Evolutionary conservation across 768 basidiomycete genomes (phyloP), one percentile per base, ranked within the genome.

Genomic region (Rhizopogon vinicolor): DNA sequence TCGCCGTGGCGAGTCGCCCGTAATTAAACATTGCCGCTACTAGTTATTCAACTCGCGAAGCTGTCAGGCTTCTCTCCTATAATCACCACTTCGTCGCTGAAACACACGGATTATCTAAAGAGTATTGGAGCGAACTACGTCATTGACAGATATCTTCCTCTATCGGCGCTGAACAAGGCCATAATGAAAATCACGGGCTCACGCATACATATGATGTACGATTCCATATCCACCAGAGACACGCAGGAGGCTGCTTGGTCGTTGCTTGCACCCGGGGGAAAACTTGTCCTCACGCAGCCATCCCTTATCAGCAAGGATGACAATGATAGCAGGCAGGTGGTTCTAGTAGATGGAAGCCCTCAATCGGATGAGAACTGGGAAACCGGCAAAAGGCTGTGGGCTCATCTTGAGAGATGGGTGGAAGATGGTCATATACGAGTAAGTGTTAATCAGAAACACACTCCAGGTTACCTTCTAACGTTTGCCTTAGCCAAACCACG

Each of bases 31-130:
- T 33, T 12, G 13, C 10, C 2, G 42, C 58, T 56, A 56, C 41
- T 55, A 76, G 75, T 58, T 16, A 67, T 77, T 41, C 76, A 75
- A 61, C 53, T 78, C 0, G 70, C 74, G 4, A 73, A 70, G 58
- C 65, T 74, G 56, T 72, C 73, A 12, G 75, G 75, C 41, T 77
- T 75, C 58, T 71, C 67, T 12, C 68, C 67, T 5, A 71, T 71
- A 52, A 65, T 60, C 48, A 74, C 60, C 33, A 64, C 72, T 41
- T 68, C 72, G 10, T 69, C 75, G 33, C 67, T 69, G 22, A 74
- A 71, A 14, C 63, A 73, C 10, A 65, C 72, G 16, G 67, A 66
- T 5, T 65, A 72, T 31, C 70, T 80, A 7, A 62, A 72, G 12
- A 55, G 56, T 10, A 61, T 73, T 4, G 65, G 69, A 0, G 71